Conservation (phyloP, 805 yeast genomes). For the Candida namnaoensis region DNA sequence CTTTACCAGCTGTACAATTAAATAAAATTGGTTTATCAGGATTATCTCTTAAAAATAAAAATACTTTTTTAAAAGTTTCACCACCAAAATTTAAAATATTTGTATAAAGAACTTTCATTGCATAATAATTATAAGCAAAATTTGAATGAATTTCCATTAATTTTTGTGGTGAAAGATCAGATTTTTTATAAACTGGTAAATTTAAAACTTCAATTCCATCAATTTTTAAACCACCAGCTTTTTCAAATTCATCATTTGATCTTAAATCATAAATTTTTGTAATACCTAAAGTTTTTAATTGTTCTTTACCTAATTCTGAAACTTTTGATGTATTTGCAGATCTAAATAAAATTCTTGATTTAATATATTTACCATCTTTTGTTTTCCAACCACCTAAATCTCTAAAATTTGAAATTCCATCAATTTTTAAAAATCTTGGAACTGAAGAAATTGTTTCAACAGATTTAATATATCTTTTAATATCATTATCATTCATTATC, state of each 20-base stretch:
- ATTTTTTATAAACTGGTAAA: slow-evolving; percentile 45
- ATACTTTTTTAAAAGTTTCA: slow-evolving; percentile 37
- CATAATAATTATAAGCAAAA: slow-evolving; percentile 49
- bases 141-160: slow-evolving; percentile 46
- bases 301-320: slow-evolving; percentile 41
- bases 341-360: slow-evolving; percentile 48
- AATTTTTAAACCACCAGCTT: slow-evolving; percentile 34
- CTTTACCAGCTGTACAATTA: slow-evolving; percentile 86
- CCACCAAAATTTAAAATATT: slow-evolving; percentile 45
- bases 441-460: slow-evolving; percentile 27
- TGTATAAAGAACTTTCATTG: slow-evolving; percentile 55
- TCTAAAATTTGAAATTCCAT: slow-evolving; percentile 66
- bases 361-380: slow-evolving; percentile 29
- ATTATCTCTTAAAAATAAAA: slow-evolving; percentile 46
- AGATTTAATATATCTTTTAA: slow-evolving; percentile 38
- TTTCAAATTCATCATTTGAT: slow-evolving; percentile 43
- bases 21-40: slow-evolving; percentile 45
- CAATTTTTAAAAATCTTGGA: slow-evolving; percentile 53
- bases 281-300: slow-evolving; percentile 30
- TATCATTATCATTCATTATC: slow-evolving; percentile 37
- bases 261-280: slow-evolving; percentile 60
- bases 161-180: slow-evolving; percentile 57
- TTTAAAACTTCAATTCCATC: slow-evolving; percentile 40
- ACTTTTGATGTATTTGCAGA: slow-evolving; percentile 51
- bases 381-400: slow-evolving; percentile 73